Evolutionary conservation across 768 basidiomycete genomes (phyloP), one percentile per base, ranked within the genome.

Genomic region (Polyporus arcularius): DNA sequence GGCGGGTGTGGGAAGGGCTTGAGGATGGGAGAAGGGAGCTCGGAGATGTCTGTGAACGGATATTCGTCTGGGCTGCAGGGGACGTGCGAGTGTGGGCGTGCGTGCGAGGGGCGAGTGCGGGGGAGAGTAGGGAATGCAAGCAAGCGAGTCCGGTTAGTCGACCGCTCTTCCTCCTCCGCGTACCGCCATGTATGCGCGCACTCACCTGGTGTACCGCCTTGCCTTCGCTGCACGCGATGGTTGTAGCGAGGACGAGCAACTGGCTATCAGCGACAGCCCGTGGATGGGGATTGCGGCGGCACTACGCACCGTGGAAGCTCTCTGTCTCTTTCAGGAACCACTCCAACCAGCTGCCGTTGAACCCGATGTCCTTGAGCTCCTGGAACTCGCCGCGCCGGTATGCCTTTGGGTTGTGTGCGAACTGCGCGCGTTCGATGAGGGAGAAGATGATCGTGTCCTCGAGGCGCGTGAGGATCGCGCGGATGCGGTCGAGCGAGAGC

Each of bases 361-460:
- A 96, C 0, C 87, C 88, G 35, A 86, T 73, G 42, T 86, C 82
- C 42, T 79, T 80, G 43, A 97, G 81, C 74, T 96, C 92, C 39
- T 85, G 74, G 76, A 98, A 92, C 1, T 83, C 87, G 26, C 87
- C 90, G 15, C 81, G 82, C 54, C 87, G 79, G 76, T 99, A 99
- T 60, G 97, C 96, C 61, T 82, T 84, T 21, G 90, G 87, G 71
- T 98, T 98, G 71, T 93, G 89, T 0, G 94, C 94, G 70, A 98
- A 99, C 72, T 98, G 96, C 0, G 96, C 96, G 16, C 97, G 85
- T 73, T 99, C 97, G 69, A 99, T 99, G 58, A 98, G 83, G 52
- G 85, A 88, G 74, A 99, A 99, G 74, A 98, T 98, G 79, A 99
- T 98, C 21, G 96, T 99, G 68, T 99, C 97, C 72, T 99, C 97